Evolutionary conservation across 208 protist species (phyloP).

Genomic region (Trypanosoma vivax): DNA sequence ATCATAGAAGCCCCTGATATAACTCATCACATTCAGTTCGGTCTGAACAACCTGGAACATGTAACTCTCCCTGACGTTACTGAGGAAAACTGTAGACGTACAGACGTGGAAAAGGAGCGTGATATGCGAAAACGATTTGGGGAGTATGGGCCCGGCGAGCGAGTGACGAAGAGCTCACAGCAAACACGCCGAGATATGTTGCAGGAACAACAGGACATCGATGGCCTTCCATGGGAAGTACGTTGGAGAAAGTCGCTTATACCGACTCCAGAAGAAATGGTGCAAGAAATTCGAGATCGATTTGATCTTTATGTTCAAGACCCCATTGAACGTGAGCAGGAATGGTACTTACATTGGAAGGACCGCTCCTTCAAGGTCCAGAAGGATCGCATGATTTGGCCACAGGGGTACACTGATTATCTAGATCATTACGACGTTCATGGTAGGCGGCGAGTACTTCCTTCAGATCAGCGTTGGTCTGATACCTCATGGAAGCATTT

Average conservation of each 20-base stretch:
- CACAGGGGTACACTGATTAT: conserved; percentile 88
- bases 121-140: conserved; percentile 73
- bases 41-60: conserved; percentile 68
- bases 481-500: conserved; percentile 89
- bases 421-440: conserved; percentile 87
- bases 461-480: conserved; percentile 81
- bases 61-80: conserved; percentile 63
- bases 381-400: conserved; percentile 89
- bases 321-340: conserved; percentile 84
- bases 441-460: conserved; percentile 73
- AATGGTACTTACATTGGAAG: conserved; percentile 90
- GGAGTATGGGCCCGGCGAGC: conserved; percentile 73
- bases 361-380: conserved; percentile 83
- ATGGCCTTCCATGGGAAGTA: conserved; percentile 86
- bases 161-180: conserved; percentile 57
- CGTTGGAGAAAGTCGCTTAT: conserved; percentile 79
- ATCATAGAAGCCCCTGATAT: conserved; percentile 75
- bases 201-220: conserved; percentile 81
- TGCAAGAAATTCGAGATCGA: conserved; percentile 85
- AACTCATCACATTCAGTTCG: conserved; percentile 69
- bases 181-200: conserved; percentile 78
- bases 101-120: conserved; percentile 73
- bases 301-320: conserved; percentile 87
- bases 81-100: conserved; percentile 34
- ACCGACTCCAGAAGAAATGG: conserved; percentile 81